Evolutionary conservation across 345 rosid genomes (phyloP).

Genomic region (Brassica incana): DNA sequence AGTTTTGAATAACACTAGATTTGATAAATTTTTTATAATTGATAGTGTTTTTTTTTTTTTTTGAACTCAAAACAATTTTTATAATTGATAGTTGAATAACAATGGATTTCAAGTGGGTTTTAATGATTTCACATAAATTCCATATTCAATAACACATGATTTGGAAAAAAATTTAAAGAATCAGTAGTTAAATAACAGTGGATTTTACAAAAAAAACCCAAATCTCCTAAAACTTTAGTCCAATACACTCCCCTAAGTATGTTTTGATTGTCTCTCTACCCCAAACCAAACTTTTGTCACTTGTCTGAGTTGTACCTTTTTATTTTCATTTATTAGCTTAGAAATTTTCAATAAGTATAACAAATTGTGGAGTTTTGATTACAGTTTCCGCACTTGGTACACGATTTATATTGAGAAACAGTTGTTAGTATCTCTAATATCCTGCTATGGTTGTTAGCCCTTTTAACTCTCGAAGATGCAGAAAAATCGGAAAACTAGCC

Average conservation of each 20-base stretch:
- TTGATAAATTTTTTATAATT: background rate
- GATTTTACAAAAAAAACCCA: too few species aligned
- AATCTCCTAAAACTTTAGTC: too few species aligned
- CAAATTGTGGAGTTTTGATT: background rate
- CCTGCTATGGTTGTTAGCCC: background rate
- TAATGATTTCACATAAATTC: background rate
- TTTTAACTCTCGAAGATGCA: background rate
- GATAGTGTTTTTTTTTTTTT: background rate
- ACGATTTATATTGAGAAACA: background rate
- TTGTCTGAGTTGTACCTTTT: constrained; percentile 4
- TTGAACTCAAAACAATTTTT: too few species aligned
- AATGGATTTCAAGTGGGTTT: background rate
- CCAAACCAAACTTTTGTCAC: background rate
- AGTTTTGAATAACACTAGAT: background rate
- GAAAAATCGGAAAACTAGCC: background rate
- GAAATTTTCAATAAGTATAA: background rate
- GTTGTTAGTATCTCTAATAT: background rate
- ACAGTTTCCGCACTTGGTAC: background rate
- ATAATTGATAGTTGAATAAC: background rate
- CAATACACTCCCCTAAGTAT: constrained; percentile 6
- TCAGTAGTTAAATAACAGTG: too few species aligned
- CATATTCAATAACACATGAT: background rate
- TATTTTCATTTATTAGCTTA: background rate
- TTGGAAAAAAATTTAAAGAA: background rate
- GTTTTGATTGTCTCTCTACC: constrained; percentile 13